phyloP scores from a whole-genome alignment of 2,329 filamentous ascomycete genomes.

The Thermomyces lanuginosus region DNA sequence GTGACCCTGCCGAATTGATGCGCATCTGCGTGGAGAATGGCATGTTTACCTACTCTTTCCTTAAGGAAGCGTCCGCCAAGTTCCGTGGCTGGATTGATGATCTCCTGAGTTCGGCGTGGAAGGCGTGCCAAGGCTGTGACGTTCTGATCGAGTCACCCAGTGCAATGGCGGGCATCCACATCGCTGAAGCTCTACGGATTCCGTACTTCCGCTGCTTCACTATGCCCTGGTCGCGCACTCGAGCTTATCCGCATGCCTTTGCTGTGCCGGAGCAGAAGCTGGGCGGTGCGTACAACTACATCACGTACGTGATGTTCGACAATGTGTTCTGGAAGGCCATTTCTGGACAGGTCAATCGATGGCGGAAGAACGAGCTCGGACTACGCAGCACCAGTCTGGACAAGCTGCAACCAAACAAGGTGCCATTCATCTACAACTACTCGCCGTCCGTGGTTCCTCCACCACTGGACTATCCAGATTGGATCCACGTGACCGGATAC shows the following conservation, averaged over 20 bases:
- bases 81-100: slow-evolving; percentile 94
- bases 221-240: slow-evolving; percentile 95
- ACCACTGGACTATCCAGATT: slow-evolving; percentile 88
- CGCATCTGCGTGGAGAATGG: slow-evolving; percentile 89
- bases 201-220: slow-evolving; percentile 96
- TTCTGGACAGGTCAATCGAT: slow-evolving; percentile 76
- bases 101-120: slow-evolving; percentile 64
- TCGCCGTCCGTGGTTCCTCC: slow-evolving; percentile 86
- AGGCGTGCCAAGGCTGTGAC: slow-evolving; percentile 71
- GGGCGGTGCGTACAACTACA: slow-evolving; percentile 87
- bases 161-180: slow-evolving; percentile 94
- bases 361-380: slow-evolving; percentile 66
- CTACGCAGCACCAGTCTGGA: slow-evolving; percentile 69
- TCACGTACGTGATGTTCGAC: slow-evolving; percentile 93
- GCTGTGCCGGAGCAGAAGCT: slow-evolving; percentile 84
- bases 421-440: slow-evolving; percentile 98
- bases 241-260: slow-evolving; percentile 93
- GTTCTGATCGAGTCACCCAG: slow-evolving; percentile 88
- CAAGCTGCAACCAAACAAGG: slow-evolving; percentile 89
- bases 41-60: slow-evolving; percentile 86
- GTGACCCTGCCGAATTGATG: slow-evolving; percentile 90
- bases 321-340: slow-evolving; percentile 94
- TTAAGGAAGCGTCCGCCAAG: slow-evolving; percentile 69
- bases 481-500: slow-evolving; percentile 93
- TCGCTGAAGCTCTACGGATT: slow-evolving; percentile 79